Base-by-base conservation (phyloP, 257 asterid genomes). In the Solanum ahanhuiri region DNA sequence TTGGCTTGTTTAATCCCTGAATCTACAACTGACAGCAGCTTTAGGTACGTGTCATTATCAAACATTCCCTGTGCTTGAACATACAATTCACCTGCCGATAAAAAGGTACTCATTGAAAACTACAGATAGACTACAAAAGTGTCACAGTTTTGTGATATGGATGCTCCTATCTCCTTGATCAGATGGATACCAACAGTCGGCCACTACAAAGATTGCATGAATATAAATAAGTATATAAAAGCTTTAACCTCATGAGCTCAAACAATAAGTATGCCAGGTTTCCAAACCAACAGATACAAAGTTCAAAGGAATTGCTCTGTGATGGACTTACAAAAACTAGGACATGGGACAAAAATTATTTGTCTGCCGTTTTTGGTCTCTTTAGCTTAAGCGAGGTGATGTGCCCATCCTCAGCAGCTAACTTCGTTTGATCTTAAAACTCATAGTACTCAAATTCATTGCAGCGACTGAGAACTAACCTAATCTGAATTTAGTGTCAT, bases 61-160 rank as follows among this genome's bases (percentile, higher is more conserved):
- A 96, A 96, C 95, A 94, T 92, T 89, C 90, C 96, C 87, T 94
- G 97, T 79, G 99, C 98, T 82, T 93, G 96, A 54, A 90, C 91
- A 92, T 96, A 96, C 82, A 95, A 89, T 88, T 96, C 98, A 86
- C 98, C 99, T 96, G 98, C 88, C 86, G 91, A 92, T 39, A 69
- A 30, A 51, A 39, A 85, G 45, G 83, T 69, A 31, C 34, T 69
- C 67, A 69, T 20, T 85, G 83, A 31, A 28, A 15, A 48, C 15
- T 20, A 41, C 45, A 45, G 48, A 69, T 20, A 85, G 64, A 69
- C 12, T 43, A 54, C 23, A 25, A 39, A 41, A 30, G 22, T 20
- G 20, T 85, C 67, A 67, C 25, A 69, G 79, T 45, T 69, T 30
- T 9, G 41, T 67, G 37, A 77, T 43, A 12, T 41, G 31, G 35